These are phyloP conservation scores for Oryza nivara DNA, from an alignment of 176 grass and related monocot genomes.

Conservation along the genomic window DNA sequence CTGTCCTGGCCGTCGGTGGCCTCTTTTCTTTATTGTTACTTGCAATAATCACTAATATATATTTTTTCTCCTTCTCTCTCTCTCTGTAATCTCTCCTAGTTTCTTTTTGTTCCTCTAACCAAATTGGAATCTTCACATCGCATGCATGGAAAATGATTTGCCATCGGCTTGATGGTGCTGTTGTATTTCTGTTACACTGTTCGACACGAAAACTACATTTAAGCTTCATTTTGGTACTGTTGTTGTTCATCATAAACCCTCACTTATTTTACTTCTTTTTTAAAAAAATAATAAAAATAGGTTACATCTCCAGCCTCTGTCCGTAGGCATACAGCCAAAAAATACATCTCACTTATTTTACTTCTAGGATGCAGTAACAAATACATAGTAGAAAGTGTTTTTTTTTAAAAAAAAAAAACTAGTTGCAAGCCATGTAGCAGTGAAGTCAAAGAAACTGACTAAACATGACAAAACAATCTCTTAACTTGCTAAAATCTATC, in stretches of 20 bases:
- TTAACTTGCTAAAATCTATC: background rate
- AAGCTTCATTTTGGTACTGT: background rate
- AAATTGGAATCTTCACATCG: background rate
- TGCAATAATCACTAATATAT: background rate
- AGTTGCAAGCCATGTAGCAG: background rate
- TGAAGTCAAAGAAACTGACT: too few species aligned
- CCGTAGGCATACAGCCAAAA: too few species aligned
- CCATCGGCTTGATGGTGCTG: background rate
- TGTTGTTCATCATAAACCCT: too few species aligned
- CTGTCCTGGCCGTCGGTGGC: slow-evolving; percentile 57
- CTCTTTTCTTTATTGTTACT: slow-evolving; percentile 18
- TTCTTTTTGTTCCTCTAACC: background rate
- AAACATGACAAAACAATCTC: background rate
- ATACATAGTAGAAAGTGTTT: too few species aligned
- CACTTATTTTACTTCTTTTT: too few species aligned
- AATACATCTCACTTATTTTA: too few species aligned
- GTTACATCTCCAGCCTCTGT: too few species aligned
- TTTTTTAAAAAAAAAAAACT: too few species aligned
- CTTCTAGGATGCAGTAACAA: too few species aligned
- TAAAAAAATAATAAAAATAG: too few species aligned
- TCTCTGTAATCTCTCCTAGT: background rate
- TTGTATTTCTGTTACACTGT: background rate
- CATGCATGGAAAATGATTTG: background rate
- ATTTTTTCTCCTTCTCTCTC: too few species aligned
- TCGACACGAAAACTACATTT: too few species aligned